Evolutionary conservation across 176 grass and related monocot species (phyloP).

Genomic region (Miscanthus lutarioriparius): DNA sequence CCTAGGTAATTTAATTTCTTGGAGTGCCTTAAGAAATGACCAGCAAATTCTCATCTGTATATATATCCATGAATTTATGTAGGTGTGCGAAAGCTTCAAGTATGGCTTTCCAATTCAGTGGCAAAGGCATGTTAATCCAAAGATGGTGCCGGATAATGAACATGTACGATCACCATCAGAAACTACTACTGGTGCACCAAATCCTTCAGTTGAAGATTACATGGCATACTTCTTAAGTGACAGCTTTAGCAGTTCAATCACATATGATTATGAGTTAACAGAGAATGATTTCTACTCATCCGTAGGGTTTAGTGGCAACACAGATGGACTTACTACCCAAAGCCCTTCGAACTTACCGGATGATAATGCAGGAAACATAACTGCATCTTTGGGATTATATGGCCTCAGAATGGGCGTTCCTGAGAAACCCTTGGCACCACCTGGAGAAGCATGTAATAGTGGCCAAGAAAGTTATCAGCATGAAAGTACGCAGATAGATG

Average conservation of each 20-base stretch:
- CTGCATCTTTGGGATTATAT: slow-evolving; percentile 12
- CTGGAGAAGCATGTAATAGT: slow-evolving; percentile 28
- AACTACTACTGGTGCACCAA: background rate
- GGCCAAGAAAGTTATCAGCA: background rate
- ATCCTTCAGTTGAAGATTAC: background rate
- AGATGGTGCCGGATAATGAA: background rate
- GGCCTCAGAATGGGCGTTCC: background rate
- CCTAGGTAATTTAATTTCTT: slow-evolving; percentile 19
- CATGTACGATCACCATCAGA: background rate
- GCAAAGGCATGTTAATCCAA: slow-evolving; percentile 15
- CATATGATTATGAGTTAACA: background rate
- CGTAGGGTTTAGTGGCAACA: background rate
- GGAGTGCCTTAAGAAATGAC: slow-evolving; percentile 17
- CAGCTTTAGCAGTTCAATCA: background rate
- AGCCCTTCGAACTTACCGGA: background rate
- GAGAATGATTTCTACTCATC: background rate
- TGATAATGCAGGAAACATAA: background rate
- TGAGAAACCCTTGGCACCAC: slow-evolving; percentile 3
- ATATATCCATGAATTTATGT: slow-evolving; percentile 27
- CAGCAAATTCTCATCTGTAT: background rate
- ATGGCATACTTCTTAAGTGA: background rate
- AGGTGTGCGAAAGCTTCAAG: slow-evolving; percentile 34
- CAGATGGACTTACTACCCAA: background rate
- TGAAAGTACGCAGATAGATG: background rate
- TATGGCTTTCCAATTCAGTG: slow-evolving; percentile 29